These are phyloP conservation scores for Barnettozyma vustinii DNA, from an alignment of 805 yeast genomes.

Conservation along the genomic window DNA sequence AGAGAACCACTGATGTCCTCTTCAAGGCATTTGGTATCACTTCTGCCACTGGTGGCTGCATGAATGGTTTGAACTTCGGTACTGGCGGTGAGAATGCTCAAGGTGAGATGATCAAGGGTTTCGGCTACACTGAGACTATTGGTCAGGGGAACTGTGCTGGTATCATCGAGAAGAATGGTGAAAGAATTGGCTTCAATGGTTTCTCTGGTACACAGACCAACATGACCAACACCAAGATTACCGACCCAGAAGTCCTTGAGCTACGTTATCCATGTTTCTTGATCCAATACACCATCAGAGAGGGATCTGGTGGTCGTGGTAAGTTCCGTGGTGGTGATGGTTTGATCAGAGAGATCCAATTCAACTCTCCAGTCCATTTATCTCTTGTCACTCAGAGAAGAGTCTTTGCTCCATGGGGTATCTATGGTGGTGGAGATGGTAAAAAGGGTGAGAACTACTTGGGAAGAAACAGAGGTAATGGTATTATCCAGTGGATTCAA, in stretches of 20 bases:
- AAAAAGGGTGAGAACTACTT: slow-evolving; percentile 38
- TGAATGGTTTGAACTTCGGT: slow-evolving; percentile 55
- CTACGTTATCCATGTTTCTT: slow-evolving; percentile 46
- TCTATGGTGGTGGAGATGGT: slow-evolving; percentile 50
- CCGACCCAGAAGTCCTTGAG: slow-evolving; percentile 51
- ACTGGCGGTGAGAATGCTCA: slow-evolving; percentile 35
- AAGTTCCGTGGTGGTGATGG: slow-evolving; percentile 48
- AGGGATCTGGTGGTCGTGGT: slow-evolving; percentile 45
- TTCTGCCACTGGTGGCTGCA: slow-evolving; percentile 56
- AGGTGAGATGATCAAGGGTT: slow-evolving; percentile 40
- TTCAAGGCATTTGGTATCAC: slow-evolving; percentile 49
- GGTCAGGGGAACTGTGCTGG: slow-evolving; percentile 55
- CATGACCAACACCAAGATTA: slow-evolving; percentile 49
- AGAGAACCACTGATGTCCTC: slow-evolving; percentile 48
- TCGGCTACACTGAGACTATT: slow-evolving; percentile 51
- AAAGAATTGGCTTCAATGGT: slow-evolving; percentile 53
- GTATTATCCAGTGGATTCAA: slow-evolving; percentile 29
- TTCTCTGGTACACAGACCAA: slow-evolving; percentile 51
- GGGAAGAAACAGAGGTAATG: slow-evolving; percentile 30
- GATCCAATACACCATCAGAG: slow-evolving; percentile 38
- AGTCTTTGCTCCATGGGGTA: slow-evolving; percentile 48
- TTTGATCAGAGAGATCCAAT: slow-evolving; percentile 43
- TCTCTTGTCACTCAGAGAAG: slow-evolving; percentile 48
- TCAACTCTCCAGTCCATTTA: slow-evolving; percentile 35
- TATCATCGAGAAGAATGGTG: slow-evolving; percentile 56